These are phyloP conservation scores for Pichia deserticola DNA, from an alignment of 805 yeast genomes.

Conservation along the genomic window DNA sequence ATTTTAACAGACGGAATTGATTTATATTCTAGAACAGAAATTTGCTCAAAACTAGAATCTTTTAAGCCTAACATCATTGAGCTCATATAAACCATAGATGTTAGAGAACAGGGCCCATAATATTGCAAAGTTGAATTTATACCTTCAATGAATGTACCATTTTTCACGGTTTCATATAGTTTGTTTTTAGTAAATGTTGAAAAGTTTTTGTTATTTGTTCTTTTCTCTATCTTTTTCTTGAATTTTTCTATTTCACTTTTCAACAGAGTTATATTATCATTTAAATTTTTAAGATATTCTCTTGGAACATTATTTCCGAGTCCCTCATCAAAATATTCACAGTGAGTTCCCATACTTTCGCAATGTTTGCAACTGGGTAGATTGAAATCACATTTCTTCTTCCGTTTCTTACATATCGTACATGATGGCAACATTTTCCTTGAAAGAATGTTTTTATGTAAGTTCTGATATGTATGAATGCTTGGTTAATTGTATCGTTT, in stretches of 20 bases:
- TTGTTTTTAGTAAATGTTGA: background rate
- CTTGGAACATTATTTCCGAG: conserved; percentile 12
- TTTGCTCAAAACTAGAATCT: background rate
- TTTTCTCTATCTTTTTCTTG: conserved; percentile 10
- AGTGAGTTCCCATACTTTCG: conserved; percentile 14
- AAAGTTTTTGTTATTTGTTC: background rate
- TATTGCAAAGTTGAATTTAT: conserved; percentile 6
- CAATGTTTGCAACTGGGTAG: conserved; percentile 17
- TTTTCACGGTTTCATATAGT: conserved; percentile 4
- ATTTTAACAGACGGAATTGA: conserved; percentile 9
- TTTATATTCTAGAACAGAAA: background rate
- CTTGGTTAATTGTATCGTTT: too few relatives aligned
- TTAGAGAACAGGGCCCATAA: conserved; percentile 16
- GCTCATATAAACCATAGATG: conserved; percentile 10
- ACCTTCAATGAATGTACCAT: conserved; percentile 15
- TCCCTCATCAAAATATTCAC: conserved; percentile 18
- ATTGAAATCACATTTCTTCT: conserved; percentile 17
- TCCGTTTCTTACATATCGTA: conserved; percentile 13
- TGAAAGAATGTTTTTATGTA: too few relatives aligned
- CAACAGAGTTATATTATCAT: conserved; percentile 12
- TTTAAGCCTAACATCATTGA: conserved; percentile 8
- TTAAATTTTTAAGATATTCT: conserved; percentile 12
- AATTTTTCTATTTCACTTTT: conserved; percentile 12
- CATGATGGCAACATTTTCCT: conserved; percentile 15
- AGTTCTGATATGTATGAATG: too few relatives aligned